Evolutionary conservation across 441 rosid genomes (phyloP).

Genomic region (Brassica hybrid): DNA sequence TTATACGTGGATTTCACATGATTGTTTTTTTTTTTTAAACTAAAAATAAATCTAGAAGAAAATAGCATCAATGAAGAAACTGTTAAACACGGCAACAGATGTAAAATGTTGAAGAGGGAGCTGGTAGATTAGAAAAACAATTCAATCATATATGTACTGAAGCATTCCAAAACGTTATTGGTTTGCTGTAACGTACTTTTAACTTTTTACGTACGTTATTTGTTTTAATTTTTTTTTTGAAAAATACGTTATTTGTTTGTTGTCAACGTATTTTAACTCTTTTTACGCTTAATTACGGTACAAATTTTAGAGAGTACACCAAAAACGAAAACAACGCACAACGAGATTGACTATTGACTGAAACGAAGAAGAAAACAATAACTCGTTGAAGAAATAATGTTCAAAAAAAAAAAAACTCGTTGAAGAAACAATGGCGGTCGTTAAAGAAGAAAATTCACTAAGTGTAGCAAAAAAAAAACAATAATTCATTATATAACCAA

Average conservation of each 20-base stretch:
- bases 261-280: neutral
- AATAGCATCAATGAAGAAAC: neutral
- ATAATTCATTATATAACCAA: neutral
- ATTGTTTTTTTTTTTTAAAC: no score
- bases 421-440: neutral
- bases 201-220: neutral
- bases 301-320: neutral
- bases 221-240: neutral
- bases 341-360: no score
- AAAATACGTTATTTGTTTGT: neutral
- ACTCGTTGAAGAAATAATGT: no score
- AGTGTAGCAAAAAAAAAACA: neutral
- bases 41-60: neutral
- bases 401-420: no score
- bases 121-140: neutral
- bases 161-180: neutral
- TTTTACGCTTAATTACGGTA: neutral
- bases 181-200: neutral
- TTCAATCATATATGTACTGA: neutral
- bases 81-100: neutral
- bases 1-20: neutral
- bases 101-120: neutral
- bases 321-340: no score
- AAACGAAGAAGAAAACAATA: no score
- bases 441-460: neutral